Evolutionary conservation across 225 moss, liverwort and hornwort species (phyloP).

Genomic region (Rhytidiadelphus loreus): DNA sequence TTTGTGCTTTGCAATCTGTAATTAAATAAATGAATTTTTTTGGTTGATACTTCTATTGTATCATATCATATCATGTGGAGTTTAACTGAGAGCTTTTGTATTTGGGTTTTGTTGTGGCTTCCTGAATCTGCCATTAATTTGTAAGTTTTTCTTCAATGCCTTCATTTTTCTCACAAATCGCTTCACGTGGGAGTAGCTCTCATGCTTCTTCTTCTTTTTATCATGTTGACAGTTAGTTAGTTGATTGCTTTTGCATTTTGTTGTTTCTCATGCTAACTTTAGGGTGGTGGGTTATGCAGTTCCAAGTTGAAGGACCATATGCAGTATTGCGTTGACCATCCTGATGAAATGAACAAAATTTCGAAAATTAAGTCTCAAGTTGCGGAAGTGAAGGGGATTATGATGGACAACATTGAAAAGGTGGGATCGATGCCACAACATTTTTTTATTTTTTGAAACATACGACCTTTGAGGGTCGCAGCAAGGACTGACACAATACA

Average conservation of each 20-base stretch:
- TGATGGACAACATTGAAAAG: conserved; percentile 65
- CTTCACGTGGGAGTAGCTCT: background rate
- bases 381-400: conserved; percentile 58
- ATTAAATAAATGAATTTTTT: background rate
- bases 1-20: background rate
- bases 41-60: too few relatives aligned
- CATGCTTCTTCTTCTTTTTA: background rate
- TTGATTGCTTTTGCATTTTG: background rate
- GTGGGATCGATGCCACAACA: background rate
- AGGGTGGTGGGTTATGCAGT: background rate
- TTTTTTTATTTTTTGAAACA: too few relatives aligned
- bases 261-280: background rate
- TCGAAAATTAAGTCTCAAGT: conserved; percentile 57
- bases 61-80: background rate
- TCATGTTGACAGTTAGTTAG: background rate
- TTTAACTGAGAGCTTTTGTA: background rate
- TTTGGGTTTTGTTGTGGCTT: too few relatives aligned
- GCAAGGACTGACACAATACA: too few relatives aligned
- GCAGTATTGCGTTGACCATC: conserved; percentile 54
- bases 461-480: too few relatives aligned
- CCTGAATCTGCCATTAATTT: background rate
- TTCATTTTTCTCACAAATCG: too few relatives aligned
- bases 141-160: too few relatives aligned
- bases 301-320: conserved; percentile 51
- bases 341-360: conserved; percentile 53